These are phyloP conservation scores for Hyaloperonospora brassicae DNA, from an alignment of 352 stramenopile genomes.

Conservation along the genomic window DNA sequence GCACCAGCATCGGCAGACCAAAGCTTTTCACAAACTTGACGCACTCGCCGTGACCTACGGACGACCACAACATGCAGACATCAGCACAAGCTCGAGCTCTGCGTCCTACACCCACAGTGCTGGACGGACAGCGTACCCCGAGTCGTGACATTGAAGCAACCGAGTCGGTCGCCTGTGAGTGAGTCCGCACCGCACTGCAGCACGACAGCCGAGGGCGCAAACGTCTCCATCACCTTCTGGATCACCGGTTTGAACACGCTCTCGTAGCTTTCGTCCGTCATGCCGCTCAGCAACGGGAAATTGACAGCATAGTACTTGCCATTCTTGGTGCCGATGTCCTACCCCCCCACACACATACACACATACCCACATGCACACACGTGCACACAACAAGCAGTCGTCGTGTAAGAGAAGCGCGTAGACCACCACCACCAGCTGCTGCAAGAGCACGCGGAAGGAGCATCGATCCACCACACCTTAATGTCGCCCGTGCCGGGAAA, in stretches of 20 bases:
- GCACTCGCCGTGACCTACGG: constrained; percentile 60
- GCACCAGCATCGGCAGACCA: constrained; percentile 69
- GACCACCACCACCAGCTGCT: too few species aligned
- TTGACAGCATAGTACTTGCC: constrained; percentile 96
- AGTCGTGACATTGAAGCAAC: constrained; percentile 97
- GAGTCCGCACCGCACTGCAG: constrained; percentile 97
- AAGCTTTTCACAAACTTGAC: constrained; percentile 86
- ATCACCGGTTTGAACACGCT: constrained; percentile 97
- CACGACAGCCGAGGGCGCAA: constrained; percentile 88
- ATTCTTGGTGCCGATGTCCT: constrained; percentile 91
- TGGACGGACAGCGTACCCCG: constrained; percentile 22
- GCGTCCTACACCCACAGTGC: not conserved
- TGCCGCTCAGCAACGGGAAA: constrained; percentile 93
- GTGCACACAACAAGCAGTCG: not conserved
- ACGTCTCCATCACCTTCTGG: constrained; percentile 88
- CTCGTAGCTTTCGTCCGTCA: constrained; percentile 93
- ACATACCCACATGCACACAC: too few species aligned
- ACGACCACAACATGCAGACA: not conserved
- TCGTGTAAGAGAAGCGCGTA: too few species aligned
- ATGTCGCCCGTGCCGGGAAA: constrained; percentile 96
- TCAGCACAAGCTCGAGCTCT: not conserved
- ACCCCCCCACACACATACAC: too few species aligned
- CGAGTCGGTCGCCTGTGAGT: constrained; percentile 93
- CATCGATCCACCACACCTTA: constrained; percentile 27
- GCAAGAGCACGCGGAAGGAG: not conserved